Percentiles rank a stretch among this genome's conserved stretches.
Conservation (phyloP, 2,329 filamentous ascomycete species). For the Hypoxylon sp. region DNA sequence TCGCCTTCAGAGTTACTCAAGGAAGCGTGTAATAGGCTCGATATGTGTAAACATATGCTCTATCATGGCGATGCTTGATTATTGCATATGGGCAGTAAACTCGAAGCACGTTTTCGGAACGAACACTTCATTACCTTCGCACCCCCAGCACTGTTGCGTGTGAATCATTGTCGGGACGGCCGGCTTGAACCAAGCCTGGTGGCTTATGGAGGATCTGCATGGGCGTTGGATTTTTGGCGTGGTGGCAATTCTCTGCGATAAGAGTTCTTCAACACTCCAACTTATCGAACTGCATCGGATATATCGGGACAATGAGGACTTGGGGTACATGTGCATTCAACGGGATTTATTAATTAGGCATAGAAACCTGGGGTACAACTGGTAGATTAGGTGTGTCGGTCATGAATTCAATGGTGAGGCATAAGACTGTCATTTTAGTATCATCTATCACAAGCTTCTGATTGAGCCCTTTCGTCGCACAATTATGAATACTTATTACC, state of each 20-base stretch:
- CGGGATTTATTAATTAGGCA: conserved; percentile 6
- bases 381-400: conserved; percentile 19
- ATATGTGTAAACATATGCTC: conserved; percentile 69
- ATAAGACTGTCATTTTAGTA: conserved; percentile 2
- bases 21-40: conserved; percentile 77
- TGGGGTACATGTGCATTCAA: too few species aligned
- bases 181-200: not conserved
- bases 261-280: not conserved
- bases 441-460: too few species aligned
- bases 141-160: too few species aligned
- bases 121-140: too few species aligned
- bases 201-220: not conserved
- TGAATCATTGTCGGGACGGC: too few species aligned
- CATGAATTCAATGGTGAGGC: conserved; percentile 7
- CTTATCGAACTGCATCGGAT: not conserved
- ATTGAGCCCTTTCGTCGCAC: too few species aligned
- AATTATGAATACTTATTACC: too few species aligned
- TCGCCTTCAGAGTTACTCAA: conserved; percentile 73
- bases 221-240: not conserved
- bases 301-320: not conserved
- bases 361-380: conserved; percentile 8
- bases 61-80: conserved; percentile 37
- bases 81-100: too few species aligned
- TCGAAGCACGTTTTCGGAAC: too few species aligned
- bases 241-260: not conserved